A percentile compares a stretch with the other conserved stretches of the same genome.
phyloP scores from a whole-genome alignment of 202 grass and related monocot species.

The Digitaria exilis region DNA sequence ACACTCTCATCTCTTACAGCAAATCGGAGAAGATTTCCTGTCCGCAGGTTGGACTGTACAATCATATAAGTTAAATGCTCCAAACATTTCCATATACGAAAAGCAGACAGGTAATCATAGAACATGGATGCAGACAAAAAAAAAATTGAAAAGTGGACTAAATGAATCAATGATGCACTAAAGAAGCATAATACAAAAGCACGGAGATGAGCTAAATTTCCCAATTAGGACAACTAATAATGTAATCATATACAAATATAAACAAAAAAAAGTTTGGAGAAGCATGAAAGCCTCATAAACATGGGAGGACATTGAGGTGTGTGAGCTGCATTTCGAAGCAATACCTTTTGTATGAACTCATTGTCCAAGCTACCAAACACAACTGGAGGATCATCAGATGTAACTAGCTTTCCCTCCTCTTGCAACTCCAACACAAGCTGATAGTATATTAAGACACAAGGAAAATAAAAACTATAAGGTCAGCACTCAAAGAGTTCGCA shows the following conservation, averaged over 20 bases:
- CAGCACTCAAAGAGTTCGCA: neutral
- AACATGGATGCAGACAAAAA: neutral
- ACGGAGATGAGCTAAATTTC: neutral
- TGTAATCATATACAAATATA: neutral
- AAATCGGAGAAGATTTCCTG: conserved; percentile 79
- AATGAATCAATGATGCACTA: neutral
- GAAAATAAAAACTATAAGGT: neutral
- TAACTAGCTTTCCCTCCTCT: conserved; percentile 84
- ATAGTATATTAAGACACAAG: conserved; percentile 39
- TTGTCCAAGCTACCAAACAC: conserved; percentile 66
- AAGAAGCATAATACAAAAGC: neutral
- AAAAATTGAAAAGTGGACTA: neutral
- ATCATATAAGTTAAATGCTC: conserved; percentile 32
- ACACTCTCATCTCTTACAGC: conserved; percentile 81
- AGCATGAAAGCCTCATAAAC: conserved; percentile 15
- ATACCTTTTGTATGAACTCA: conserved; percentile 86
- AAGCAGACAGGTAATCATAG: conserved; percentile 5
- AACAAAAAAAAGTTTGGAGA: neutral
- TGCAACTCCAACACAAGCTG: conserved; percentile 96
- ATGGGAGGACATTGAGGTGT: neutral
- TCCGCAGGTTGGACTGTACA: conserved; percentile 63
- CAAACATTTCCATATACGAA: conserved; percentile 14
- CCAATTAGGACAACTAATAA: neutral
- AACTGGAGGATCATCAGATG: conserved; percentile 84
- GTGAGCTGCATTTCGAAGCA: conserved; percentile 23